A percentile compares a stretch with the other conserved stretches of the same genome.
phyloP scores from a whole-genome alignment of 2,329 filamentous ascomycete genomes.

The Sclerotinia subarctica region DNA sequence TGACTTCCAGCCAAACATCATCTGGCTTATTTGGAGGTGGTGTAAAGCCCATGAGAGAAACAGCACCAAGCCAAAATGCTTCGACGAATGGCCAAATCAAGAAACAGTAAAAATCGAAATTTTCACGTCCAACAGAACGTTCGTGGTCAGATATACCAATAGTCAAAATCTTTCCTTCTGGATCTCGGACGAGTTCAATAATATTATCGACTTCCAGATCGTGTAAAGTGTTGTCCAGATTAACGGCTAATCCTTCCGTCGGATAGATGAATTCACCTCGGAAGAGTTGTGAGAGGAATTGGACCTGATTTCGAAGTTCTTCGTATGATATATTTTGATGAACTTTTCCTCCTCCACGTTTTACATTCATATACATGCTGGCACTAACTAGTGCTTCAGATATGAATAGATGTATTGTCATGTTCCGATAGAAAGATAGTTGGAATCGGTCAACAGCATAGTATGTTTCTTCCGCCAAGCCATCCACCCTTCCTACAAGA shows the following conservation, averaged over 20 bases:
- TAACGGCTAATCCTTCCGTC: conserved; percentile 74
- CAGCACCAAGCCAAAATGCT: conserved; percentile 84
- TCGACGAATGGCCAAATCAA: conserved; percentile 98
- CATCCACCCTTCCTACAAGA: conserved; percentile 75
- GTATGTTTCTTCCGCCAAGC: conserved; percentile 84
- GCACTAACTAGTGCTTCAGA: conserved; percentile 87
- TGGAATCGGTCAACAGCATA: conserved; percentile 96
- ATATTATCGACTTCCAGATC: conserved; percentile 77
- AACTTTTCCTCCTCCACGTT: conserved; percentile 80
- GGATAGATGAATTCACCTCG: conserved; percentile 96
- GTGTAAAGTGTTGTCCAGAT: conserved; percentile 74
- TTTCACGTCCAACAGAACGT: conserved; percentile 76
- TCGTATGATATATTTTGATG: conserved; percentile 75
- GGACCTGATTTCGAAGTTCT: conserved; percentile 73
- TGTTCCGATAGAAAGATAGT: conserved; percentile 96
- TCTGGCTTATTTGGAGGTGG: conserved; percentile 56
- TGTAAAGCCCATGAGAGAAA: conserved; percentile 81
- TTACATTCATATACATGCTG: conserved; percentile 86
- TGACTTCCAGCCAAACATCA: conserved; percentile 75
- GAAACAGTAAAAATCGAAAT: conserved; percentile 99
- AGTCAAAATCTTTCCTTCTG: conserved; percentile 54
- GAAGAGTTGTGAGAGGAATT: conserved; percentile 90
- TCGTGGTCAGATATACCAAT: conserved; percentile 76
- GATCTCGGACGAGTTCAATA: conserved; percentile 61
- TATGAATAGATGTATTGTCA: conserved; percentile 98